phyloP scores from a whole-genome alignment of 768 basidiomycete genomes.

The Calocybe gangraenosa region DNA sequence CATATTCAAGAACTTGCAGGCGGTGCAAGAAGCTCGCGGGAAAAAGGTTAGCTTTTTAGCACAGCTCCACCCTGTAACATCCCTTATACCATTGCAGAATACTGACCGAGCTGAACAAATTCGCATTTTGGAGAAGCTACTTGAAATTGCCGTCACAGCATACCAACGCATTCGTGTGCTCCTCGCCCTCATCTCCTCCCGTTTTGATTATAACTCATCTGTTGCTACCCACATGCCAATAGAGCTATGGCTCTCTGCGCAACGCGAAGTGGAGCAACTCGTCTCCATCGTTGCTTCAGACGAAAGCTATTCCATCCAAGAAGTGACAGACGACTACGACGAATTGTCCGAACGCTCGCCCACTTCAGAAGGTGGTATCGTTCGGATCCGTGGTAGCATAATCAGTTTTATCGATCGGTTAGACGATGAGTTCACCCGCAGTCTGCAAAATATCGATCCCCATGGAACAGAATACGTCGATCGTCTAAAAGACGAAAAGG shows the following conservation, averaged over 20 bases:
- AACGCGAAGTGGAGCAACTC: constrained; percentile 84
- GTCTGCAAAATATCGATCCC: constrained; percentile 96
- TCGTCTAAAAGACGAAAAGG: constrained; percentile 92
- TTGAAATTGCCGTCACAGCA: constrained; percentile 79
- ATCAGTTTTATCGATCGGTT: constrained; percentile 95
- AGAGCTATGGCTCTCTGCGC: constrained; percentile 86
- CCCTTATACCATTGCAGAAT: constrained; percentile 51
- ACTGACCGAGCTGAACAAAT: constrained; percentile 96
- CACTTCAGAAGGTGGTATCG: constrained; percentile 63
- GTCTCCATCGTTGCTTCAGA: constrained; percentile 74
- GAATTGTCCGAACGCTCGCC: constrained; percentile 83
- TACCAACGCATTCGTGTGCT: constrained; percentile 95
- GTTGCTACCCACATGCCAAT: constrained; percentile 85
- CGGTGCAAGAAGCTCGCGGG: constrained; percentile 90
- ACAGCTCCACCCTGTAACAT: not conserved
- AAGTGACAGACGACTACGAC: constrained; percentile 87
- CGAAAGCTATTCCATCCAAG: constrained; percentile 78
- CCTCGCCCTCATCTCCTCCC: constrained; percentile 87
- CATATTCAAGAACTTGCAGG: constrained; percentile 89
- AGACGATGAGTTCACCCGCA: constrained; percentile 97
- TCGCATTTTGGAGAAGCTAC: constrained; percentile 79
- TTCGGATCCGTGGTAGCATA: constrained; percentile 90
- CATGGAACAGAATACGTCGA: constrained; percentile 99
- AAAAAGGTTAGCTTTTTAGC: constrained; percentile 69
- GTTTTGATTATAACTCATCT: constrained; percentile 95